phyloP scores from a whole-genome alignment of 2,329 filamentous ascomycete species.

The Alternaria postmessia region DNA sequence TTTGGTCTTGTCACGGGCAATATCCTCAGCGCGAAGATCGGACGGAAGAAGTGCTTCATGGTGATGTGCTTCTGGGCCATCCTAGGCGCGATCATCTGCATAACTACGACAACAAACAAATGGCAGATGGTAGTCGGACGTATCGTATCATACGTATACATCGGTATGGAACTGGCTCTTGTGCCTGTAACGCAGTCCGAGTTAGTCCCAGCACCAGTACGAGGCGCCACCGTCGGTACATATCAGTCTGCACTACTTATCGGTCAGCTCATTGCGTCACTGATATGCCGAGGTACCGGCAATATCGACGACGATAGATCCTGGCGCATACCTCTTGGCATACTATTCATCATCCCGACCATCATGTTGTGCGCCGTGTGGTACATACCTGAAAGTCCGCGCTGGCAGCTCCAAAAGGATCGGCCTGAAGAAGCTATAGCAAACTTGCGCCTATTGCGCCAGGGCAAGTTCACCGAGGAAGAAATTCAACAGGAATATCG shows the following conservation, averaged over 20 bases:
- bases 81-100: slow-evolving; percentile 15
- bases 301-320: slow-evolving; percentile 3
- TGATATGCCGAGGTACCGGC: slow-evolving; percentile 12
- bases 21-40: background rate
- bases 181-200: slow-evolving; percentile 26
- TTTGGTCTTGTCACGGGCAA: background rate
- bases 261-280: slow-evolving; percentile 10
- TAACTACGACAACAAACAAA: slow-evolving; percentile 16
- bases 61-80: background rate
- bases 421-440: slow-evolving; percentile 55
- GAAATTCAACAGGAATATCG: background rate
- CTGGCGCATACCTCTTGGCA: slow-evolving; percentile 14
- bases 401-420: slow-evolving; percentile 25
- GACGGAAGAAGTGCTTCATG: background rate
- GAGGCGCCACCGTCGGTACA: slow-evolving; percentile 15
- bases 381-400: slow-evolving; percentile 21
- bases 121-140: slow-evolving; percentile 22
- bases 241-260: slow-evolving; percentile 10
- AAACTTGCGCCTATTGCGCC: slow-evolving; percentile 5
- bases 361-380: slow-evolving; percentile 37
- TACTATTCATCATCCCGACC: slow-evolving; percentile 13
- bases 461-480: slow-evolving; percentile 10
- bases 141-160: slow-evolving; percentile 22
- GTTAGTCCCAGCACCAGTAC: slow-evolving; percentile 20
- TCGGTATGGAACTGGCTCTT: slow-evolving; percentile 30